Evolutionary conservation across 2,329 filamentous ascomycete genomes (phyloP).

Genomic region (Alternaria burnsii): DNA sequence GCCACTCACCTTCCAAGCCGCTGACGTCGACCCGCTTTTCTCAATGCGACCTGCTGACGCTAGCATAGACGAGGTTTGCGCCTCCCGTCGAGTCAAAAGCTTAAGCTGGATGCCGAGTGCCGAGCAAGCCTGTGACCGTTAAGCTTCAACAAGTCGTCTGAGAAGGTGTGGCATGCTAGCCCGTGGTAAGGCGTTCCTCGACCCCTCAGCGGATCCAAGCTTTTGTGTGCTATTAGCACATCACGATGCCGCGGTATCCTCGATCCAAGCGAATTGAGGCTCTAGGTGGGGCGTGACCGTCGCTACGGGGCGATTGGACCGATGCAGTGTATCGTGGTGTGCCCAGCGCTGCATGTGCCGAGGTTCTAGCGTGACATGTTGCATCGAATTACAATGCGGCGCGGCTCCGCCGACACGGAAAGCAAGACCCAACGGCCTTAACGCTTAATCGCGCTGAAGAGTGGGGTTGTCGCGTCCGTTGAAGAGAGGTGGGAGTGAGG

Average conservation of each 20-base stretch:
- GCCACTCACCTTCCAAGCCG: constrained; percentile 19
- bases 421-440: neutral
- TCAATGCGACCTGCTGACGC: constrained; percentile 28
- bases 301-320: neutral
- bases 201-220: neutral
- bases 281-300: constrained; percentile 1
- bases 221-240: neutral
- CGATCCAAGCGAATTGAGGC: neutral
- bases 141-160: constrained; percentile 11
- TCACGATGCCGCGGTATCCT: neutral
- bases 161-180: neutral
- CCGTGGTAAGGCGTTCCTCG: neutral
- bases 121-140: constrained; percentile 8
- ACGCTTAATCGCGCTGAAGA: neutral
- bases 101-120: constrained; percentile 22
- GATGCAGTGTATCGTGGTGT: neutral
- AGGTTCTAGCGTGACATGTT: neutral
- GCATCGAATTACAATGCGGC: neutral
- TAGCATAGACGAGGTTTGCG: constrained; percentile 15
- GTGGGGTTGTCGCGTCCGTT: neutral
- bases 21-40: constrained; percentile 32
- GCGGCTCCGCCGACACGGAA: neutral
- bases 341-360: constrained; percentile 1
- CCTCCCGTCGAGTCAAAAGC: constrained; percentile 24
- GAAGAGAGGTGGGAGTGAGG: neutral